Percentiles rank a stretch among this genome's conserved stretches.
These are phyloP conservation scores for Magnolia officinalis DNA, from an alignment of 164 flowering plant genomes.

Conservation along the genomic window DNA sequence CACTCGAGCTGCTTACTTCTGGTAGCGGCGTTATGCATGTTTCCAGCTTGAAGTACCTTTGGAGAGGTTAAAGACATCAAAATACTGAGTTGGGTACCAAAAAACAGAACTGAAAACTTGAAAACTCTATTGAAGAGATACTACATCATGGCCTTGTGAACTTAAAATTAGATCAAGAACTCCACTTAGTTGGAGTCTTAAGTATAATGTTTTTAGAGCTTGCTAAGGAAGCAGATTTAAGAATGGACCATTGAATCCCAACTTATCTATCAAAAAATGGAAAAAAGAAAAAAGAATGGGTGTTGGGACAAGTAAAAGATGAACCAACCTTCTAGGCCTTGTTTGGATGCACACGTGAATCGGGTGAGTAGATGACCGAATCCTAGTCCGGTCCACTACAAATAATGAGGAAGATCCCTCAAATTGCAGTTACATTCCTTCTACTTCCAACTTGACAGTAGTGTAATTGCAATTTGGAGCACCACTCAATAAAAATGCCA, in stretches of 20 bases:
- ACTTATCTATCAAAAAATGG: neutral
- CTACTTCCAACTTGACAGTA: too few species aligned
- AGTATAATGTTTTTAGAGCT: neutral
- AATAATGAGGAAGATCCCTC: too few species aligned
- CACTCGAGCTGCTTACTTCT: conserved; percentile 56
- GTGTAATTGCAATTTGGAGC: too few species aligned
- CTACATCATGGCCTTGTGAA: neutral
- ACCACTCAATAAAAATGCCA: too few species aligned
- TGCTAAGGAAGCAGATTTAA: neutral
- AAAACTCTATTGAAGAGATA: neutral
- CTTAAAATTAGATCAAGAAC: neutral
- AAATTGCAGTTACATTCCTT: too few species aligned
- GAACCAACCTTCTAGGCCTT: neutral
- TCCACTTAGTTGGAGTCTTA: neutral
- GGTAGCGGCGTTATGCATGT: conserved; percentile 90
- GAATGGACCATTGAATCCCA: neutral
- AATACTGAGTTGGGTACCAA: neutral
- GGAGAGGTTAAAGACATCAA: neutral
- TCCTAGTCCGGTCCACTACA: too few species aligned
- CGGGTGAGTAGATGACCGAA: too few species aligned
- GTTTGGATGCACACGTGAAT: too few species aligned
- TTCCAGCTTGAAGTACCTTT: conserved; percentile 87
- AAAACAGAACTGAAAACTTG: neutral
- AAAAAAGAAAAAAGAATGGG: neutral
- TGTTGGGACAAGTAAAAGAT: neutral